These are phyloP conservation scores for Myriosclerotinia curreyana DNA, from an alignment of 2,329 filamentous ascomycete genomes.

Conservation along the genomic window DNA sequence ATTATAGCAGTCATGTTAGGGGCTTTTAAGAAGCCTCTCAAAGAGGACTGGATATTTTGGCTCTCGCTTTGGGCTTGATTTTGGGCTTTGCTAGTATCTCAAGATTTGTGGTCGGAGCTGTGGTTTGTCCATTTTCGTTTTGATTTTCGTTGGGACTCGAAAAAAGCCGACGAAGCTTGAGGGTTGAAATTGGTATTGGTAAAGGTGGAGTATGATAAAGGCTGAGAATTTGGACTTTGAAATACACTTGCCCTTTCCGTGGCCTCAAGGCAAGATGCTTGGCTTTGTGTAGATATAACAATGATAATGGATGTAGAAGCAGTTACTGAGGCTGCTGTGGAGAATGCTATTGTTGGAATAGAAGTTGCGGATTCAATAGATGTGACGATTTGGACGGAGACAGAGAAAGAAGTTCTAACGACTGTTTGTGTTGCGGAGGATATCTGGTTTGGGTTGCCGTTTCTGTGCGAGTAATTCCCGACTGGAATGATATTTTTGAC, in stretches of 20 bases:
- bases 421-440: not conserved
- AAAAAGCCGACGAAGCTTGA: not conserved
- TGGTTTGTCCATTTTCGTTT: not conserved
- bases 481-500: not conserved
- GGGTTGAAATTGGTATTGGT: not conserved
- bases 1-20: not conserved
- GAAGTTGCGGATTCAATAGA: not conserved
- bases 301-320: not conserved
- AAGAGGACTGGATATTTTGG: not conserved
- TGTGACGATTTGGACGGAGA: slow-evolving; percentile 8
- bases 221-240: slow-evolving; percentile 2
- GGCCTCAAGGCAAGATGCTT: not conserved
- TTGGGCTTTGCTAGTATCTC: not conserved
- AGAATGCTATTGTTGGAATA: not conserved
- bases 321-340: not conserved
- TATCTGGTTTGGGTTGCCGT: not conserved
- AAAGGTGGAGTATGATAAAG: not conserved
- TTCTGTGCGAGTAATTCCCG: not conserved
- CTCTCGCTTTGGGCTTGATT: not conserved
- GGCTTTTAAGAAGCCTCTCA: not conserved
- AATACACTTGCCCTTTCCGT: not conserved
- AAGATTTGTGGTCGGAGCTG: not conserved
- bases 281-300: not conserved
- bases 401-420: not conserved
- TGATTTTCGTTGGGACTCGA: not conserved